Base-by-base conservation (phyloP, 164 flowering plant species). In the Vitis cinerea region DNA sequence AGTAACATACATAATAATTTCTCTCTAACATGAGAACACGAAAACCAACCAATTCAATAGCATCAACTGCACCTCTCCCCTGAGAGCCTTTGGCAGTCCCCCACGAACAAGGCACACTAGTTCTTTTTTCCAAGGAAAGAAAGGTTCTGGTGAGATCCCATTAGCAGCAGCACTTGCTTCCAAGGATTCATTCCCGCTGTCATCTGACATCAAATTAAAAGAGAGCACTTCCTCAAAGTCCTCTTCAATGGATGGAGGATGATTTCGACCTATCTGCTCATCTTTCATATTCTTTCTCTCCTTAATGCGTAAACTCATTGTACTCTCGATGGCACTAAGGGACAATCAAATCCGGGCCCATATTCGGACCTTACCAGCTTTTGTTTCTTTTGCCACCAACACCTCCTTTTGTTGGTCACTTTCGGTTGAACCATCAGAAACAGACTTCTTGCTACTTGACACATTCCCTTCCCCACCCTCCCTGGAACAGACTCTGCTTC, bases 51-150 rank as follows among this genome's bases (percentile, higher is more conserved):
- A 69, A 60, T 66, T 57, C 8, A 37, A 63, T 3, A 37, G 17
- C 47, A 29, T 67, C 15, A 60, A 66, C 4, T 63, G 52, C 76
- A 94, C 98, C 97, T 94, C 98, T 77, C 98, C 98, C 71, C 98
- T 86, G 7, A 94, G 90, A 78, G 91, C 92, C 91, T 87, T 94
- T 67, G 98, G 98, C 44, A 92, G 85, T 63, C 98, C 98, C 56
- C 97, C 97, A 59, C 74, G 90, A 78, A 94, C 97, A 78, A 94
- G 95, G 77, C 78, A 74, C 74, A 90, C 95, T 67, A 94, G 76
- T 79, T 94, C 96, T 78, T 88, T 91, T 70, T 86, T 88, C 95
- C 90, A 89, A 51, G 87, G 81, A 77, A 79, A 83, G 47, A 65
- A 72, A 57, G 79, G 64, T 37, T 83, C 92, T 13, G 79, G 63